A percentile compares a stretch with the other conserved stretches of the same genome.
phyloP scores from a whole-genome alignment of 192 early-diverging fungal genomes.

The Dimargaris cristalligena region DNA sequence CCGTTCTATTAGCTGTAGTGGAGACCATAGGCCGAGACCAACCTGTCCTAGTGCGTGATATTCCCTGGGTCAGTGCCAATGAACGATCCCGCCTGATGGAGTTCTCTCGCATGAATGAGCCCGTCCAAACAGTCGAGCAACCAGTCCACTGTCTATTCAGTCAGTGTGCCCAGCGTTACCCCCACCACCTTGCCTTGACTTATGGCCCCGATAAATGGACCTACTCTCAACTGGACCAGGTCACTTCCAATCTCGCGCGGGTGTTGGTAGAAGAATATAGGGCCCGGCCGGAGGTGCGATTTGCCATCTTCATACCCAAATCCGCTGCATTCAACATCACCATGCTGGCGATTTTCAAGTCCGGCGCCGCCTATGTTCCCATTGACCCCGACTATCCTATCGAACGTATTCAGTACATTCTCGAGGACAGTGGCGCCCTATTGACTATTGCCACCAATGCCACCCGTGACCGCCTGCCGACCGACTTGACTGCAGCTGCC shows the following conservation, averaged over 20 bases:
- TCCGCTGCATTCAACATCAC: not conserved
- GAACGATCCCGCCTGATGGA: no score
- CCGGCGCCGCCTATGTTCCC: slow-evolving; percentile 4
- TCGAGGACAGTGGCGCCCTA: not conserved
- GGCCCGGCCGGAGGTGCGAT: not conserved
- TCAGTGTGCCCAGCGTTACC: no score
- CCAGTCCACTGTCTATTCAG: no score
- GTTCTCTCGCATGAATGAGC: no score
- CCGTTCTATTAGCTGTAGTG: no score
- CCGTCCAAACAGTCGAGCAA: no score
- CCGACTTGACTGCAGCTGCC: not conserved
- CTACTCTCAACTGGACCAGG: not conserved
- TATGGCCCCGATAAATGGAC: not conserved
- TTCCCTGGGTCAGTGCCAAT: no score
- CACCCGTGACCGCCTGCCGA: not conserved
- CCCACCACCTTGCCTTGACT: no score
- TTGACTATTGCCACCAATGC: not conserved
- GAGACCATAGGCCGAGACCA: no score
- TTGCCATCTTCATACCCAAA: not conserved
- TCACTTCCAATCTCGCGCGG: not conserved
- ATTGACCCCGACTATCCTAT: not conserved
- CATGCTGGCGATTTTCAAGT: slow-evolving; percentile 1
- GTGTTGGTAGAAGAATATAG: not conserved
- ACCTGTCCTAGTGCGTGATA: no score
- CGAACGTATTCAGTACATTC: not conserved